phyloP scores from a whole-genome alignment of 176 grass and related monocot species.

The Panicum miliaceum region DNA sequence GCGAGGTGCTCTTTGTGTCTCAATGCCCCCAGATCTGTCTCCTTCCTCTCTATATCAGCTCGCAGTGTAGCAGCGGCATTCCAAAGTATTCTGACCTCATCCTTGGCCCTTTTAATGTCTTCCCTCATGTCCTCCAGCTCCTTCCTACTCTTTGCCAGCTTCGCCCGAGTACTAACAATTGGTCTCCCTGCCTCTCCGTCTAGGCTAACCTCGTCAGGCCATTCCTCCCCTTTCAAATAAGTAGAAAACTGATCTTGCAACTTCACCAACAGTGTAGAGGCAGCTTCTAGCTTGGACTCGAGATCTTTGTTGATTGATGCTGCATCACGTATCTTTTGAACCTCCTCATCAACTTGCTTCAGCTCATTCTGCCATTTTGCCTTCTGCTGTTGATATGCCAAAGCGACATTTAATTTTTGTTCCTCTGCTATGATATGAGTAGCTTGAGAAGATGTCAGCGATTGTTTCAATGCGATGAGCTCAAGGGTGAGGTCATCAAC shows the following conservation, averaged over 20 bases:
- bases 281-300: conserved; percentile 52
- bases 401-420: conserved; percentile 50
- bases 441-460: conserved; percentile 61
- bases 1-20: conserved; percentile 55
- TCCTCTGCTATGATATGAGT: conserved; percentile 73
- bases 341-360: conserved; percentile 59
- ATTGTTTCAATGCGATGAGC: conserved; percentile 57
- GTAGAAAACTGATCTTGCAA: conserved; percentile 51
- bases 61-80: conserved; percentile 60
- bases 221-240: conserved; percentile 44
- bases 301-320: conserved; percentile 49
- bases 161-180: neutral
- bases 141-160: conserved; percentile 39
- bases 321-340: conserved; percentile 51
- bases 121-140: conserved; percentile 68
- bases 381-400: conserved; percentile 67
- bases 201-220: neutral
- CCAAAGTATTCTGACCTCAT: conserved; percentile 62
- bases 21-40: conserved; percentile 30
- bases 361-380: conserved; percentile 65
- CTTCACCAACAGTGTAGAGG: conserved; percentile 54
- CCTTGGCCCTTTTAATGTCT: conserved; percentile 60
- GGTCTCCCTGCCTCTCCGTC: conserved; percentile 28
- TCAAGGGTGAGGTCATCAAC: conserved; percentile 69
- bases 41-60: conserved; percentile 67